A percentile compares a stretch with the other conserved stretches of the same genome.
phyloP scores from a whole-genome alignment of 306 rosid genomes.

The Gleditsia sinensis region DNA sequence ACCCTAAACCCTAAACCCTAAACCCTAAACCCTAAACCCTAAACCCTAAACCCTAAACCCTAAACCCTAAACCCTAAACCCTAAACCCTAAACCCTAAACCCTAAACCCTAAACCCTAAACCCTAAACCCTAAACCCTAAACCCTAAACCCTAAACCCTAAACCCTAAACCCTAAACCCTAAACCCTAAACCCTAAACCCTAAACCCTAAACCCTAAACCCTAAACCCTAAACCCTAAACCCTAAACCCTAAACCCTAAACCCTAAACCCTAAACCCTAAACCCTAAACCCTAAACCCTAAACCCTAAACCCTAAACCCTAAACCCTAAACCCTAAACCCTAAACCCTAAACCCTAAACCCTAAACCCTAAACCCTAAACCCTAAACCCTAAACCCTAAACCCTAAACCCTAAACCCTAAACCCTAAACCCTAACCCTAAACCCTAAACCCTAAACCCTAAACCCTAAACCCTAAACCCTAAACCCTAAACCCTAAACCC shows the following conservation, averaged over 20 bases:
- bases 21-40: background rate
- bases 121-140: background rate
- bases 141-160: background rate
- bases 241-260: background rate
- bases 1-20: background rate
- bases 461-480: background rate
- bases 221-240: background rate
- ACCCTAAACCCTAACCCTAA: background rate
- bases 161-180: background rate
- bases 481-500: background rate
- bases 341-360: background rate
- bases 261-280: background rate
- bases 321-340: background rate
- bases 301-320: background rate
- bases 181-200: conserved; percentile 7
- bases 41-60: too few species aligned
- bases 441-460: background rate
- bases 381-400: background rate
- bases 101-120: background rate
- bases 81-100: background rate
- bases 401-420: background rate
- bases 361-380: background rate
- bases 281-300: background rate
- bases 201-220: conserved; percentile 6
- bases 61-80: background rate